These are phyloP conservation scores for Thamnidium elegans DNA, from an alignment of 192 early-diverging fungal genomes.

Conservation along the genomic window DNA sequence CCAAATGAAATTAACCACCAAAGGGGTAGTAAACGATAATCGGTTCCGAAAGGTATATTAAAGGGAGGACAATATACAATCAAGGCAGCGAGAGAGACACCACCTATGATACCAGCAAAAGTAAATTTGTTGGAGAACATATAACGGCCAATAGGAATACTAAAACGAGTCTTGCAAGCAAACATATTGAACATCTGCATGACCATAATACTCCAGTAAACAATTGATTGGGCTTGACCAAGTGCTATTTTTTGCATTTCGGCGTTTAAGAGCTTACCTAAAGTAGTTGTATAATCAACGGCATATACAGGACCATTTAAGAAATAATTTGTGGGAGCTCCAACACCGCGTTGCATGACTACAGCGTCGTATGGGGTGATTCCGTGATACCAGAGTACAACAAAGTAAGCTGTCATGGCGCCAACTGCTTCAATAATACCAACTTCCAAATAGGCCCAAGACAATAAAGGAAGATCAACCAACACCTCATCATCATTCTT, in stretches of 20 bases:
- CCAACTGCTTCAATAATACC: conserved; percentile 79
- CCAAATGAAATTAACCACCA: conserved; percentile 87
- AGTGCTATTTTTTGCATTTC: conserved; percentile 63
- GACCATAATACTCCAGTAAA: conserved; percentile 78
- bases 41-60: conserved; percentile 71
- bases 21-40: conserved; percentile 56
- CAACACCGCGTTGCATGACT: conserved; percentile 50
- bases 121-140: conserved; percentile 77
- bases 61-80: conserved; percentile 87
- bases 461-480: conserved; percentile 78
- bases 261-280: conserved; percentile 43
- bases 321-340: conserved; percentile 41
- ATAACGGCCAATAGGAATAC: conserved; percentile 73
- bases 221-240: conserved; percentile 73
- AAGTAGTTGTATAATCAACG: conserved; percentile 33
- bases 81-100: conserved; percentile 61
- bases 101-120: conserved; percentile 70
- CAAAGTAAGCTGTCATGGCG: conserved; percentile 72
- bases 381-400: conserved; percentile 64
- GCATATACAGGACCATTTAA: conserved; percentile 47
- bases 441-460: conserved; percentile 85
- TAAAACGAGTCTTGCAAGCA: conserved; percentile 72
- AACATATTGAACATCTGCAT: conserved; percentile 95
- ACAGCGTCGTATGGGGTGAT: conserved; percentile 62
- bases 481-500: conserved; percentile 79